Evolutionary conservation across 2,329 filamentous ascomycete genomes (phyloP), one percentile per base, ranked within the genome.

Genomic region (Claviceps capensis): DNA sequence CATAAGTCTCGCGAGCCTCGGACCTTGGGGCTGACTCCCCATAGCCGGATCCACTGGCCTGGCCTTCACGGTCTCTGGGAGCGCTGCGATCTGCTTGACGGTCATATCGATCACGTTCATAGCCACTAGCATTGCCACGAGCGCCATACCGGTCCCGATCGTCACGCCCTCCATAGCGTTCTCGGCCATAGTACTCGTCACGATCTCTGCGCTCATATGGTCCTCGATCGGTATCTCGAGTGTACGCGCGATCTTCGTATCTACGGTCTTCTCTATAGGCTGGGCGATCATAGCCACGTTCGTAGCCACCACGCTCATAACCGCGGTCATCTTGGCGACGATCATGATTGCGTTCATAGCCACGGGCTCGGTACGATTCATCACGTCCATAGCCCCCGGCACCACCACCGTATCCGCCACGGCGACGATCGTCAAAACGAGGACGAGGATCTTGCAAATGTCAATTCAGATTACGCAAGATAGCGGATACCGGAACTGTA

Each of bases 351-450:
- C 60, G 62, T 8, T 68, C 66, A 47, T 68, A 66, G 23, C 73
- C 68, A 54, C 75, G 73, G 65, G 77, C 77, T 58, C 77, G 76
- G 67, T 81, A 80, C 48, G 74, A 72, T 55, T 81, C 78, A 54
- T 81, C 77, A 50, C 75, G 74, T 49, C 75, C 69, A 51, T 72
- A 69, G n/a, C 53, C 50, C 2, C 53, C 67, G 44, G 69, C 65
- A 42, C 69, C 65, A 43, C 69, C 68, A 23, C 79, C 74, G 56
- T 77, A 77, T 53, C 80, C 78, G 56, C 82, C 78, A 57, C 82
- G 76, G 57, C 81, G 78, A 62, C 82, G 78, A 54, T 84, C 81
- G 56, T 85, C 82, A 63, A 67, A 79, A 60, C 71, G 67, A 51
- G 63, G 66, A 52, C 69, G 67, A 19, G 66, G 66, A 51, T 72